Conservation (phyloP, 768 basidiomycete species). For the Rhizopogon roseolus region DNA sequence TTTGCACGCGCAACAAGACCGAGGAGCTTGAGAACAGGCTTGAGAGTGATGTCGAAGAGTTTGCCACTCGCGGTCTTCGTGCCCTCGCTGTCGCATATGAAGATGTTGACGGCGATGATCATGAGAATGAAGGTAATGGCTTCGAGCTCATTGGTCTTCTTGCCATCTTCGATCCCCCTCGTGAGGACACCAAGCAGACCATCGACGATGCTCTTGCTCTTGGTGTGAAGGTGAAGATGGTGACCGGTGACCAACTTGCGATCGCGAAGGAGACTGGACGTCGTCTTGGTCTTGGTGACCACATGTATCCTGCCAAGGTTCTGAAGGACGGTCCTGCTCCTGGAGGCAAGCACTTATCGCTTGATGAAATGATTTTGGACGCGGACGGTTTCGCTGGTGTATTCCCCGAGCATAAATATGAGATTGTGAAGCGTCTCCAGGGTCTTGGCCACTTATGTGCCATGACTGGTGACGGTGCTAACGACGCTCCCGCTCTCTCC, state of each 20-base stretch:
- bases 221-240: slow-evolving; percentile 99
- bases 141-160: slow-evolving; percentile 97
- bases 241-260: slow-evolving; percentile 99
- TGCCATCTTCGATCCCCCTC: slow-evolving; percentile 96
- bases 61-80: slow-evolving; percentile 92
- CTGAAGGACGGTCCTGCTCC: slow-evolving; percentile 93
- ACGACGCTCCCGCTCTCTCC: slow-evolving; percentile 95
- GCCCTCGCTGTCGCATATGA: slow-evolving; percentile 93
- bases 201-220: slow-evolving; percentile 95
- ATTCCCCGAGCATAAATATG: slow-evolving; percentile 99
- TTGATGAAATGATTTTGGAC: slow-evolving; percentile 99
- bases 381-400: slow-evolving; percentile 99
- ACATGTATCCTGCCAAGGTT: slow-evolving; percentile 99
- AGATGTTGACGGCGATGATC: slow-evolving; percentile 80
- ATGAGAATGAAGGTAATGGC: slow-evolving; percentile 87
- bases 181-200: slow-evolving; percentile 97
- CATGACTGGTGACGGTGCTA: slow-evolving; percentile 99
- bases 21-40: slow-evolving; percentile 87
- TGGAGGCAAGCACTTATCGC: slow-evolving; percentile 72
- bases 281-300: slow-evolving; percentile 95
- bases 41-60: slow-evolving; percentile 95
- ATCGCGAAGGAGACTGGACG: slow-evolving; percentile 99
- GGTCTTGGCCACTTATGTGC: slow-evolving; percentile 94
- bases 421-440: slow-evolving; percentile 98
- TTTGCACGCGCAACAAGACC: slow-evolving; percentile 97